Evolutionary conservation across 306 rosid species (phyloP).

Genomic region (Senna siamea): DNA sequence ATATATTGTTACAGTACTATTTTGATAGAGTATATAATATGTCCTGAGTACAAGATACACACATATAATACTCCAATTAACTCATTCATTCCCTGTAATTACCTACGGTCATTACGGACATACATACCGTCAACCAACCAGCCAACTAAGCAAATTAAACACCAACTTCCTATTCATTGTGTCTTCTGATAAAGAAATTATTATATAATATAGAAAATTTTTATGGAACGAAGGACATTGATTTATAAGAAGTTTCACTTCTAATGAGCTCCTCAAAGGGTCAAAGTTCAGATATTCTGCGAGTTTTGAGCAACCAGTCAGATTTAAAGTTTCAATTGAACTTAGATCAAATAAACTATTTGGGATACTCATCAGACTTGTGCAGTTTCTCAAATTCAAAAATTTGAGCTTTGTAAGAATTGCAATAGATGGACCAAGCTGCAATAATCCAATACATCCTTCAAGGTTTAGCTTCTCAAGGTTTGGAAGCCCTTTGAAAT

Average conservation of each 20-base stretch:
- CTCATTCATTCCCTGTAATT: too few species aligned
- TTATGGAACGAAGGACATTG: neutral
- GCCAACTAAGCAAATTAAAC: too few species aligned
- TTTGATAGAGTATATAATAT: too few species aligned
- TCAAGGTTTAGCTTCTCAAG: constrained; percentile 6
- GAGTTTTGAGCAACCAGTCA: neutral
- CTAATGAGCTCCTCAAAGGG: neutral
- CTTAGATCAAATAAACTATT: neutral
- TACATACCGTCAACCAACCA: too few species aligned
- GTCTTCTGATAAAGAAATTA: too few species aligned
- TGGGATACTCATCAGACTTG: neutral
- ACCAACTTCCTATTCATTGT: too few species aligned
- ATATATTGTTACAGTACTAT: too few species aligned
- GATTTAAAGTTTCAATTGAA: neutral
- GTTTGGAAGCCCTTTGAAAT: constrained; percentile 7
- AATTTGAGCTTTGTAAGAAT: neutral
- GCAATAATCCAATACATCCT: constrained; percentile 14
- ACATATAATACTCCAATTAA: too few species aligned
- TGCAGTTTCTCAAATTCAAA: constrained; percentile 22
- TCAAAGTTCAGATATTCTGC: neutral
- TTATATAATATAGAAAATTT: too few species aligned
- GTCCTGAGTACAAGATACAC: too few species aligned
- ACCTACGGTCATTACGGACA: too few species aligned
- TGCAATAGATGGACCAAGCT: constrained; percentile 26
- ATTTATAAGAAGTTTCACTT: neutral